These are phyloP conservation scores for Mallotus nudiflorus DNA, from an alignment of 345 rosid genomes.

Conservation along the genomic window DNA sequence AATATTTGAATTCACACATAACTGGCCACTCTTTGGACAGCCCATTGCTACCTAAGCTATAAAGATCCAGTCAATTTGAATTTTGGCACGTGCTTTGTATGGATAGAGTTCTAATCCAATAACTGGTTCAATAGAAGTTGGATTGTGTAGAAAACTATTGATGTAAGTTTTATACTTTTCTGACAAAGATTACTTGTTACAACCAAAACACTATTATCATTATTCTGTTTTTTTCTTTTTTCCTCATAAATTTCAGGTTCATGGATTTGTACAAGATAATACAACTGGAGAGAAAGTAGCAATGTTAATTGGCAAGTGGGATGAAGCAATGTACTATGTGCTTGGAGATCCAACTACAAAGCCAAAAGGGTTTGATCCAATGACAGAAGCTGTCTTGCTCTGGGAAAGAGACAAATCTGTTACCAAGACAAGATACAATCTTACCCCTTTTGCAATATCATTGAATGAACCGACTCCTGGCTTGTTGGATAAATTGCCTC, in stretches of 20 bases:
- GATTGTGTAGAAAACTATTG: background rate
- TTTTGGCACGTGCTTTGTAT: background rate
- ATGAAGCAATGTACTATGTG: slow-evolving; percentile 94
- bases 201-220: background rate
- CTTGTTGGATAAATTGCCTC: slow-evolving; percentile 75
- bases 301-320: slow-evolving; percentile 96
- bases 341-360: slow-evolving; percentile 84
- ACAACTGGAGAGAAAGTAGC: slow-evolving; percentile 98
- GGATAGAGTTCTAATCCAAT: background rate
- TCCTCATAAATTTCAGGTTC: slow-evolving; percentile 55
- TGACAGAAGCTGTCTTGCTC: slow-evolving; percentile 88
- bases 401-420: slow-evolving; percentile 83
- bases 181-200: background rate
- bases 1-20: no score
- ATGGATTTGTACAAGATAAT: slow-evolving; percentile 95
- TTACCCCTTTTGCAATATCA: slow-evolving; percentile 86
- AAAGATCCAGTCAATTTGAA: background rate
- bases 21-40: no score
- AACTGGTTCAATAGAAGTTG: background rate
- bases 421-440: slow-evolving; percentile 92
- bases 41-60: background rate
- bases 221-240: no score
- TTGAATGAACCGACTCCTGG: slow-evolving; percentile 86
- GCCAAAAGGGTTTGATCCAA: slow-evolving; percentile 96
- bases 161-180: background rate